A percentile compares a stretch with the other conserved stretches of the same genome.
Conservation (phyloP, 805 yeast genomes). For the Saccharomycopsis capsularis region DNA sequence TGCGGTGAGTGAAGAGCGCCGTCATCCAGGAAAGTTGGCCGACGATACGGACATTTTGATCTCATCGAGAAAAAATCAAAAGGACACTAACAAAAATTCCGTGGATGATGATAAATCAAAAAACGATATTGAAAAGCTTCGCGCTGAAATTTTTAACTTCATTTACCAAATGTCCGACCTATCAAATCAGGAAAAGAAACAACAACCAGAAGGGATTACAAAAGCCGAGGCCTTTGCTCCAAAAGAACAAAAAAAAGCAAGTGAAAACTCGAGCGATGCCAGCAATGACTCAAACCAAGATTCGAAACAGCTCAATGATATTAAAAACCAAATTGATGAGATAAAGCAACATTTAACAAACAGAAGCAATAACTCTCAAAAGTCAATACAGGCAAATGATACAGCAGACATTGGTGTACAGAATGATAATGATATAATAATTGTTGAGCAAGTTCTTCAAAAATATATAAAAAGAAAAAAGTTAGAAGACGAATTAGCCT, state of each 20-base stretch:
- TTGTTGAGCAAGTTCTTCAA: constrained; percentile 6
- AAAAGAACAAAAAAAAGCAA: background rate
- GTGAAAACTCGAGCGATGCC: too few species aligned
- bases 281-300: too few species aligned
- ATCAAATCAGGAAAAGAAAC: too few species aligned
- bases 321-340: too few species aligned
- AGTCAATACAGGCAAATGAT: background rate
- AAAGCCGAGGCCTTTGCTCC: background rate
- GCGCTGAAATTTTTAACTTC: background rate
- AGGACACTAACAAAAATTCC: background rate
- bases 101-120: too few species aligned
- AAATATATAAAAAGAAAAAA: constrained; percentile 13
- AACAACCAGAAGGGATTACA: too few species aligned
- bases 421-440: background rate
- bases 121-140: background rate
- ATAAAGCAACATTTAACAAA: background rate
- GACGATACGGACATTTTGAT: constrained; percentile 8
- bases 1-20: too few species aligned
- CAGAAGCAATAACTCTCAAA: background rate
- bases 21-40: background rate
- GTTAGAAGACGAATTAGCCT: constrained; percentile 11
- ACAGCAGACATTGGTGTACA: background rate
- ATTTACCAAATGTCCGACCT: background rate
- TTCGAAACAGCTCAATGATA: too few species aligned
- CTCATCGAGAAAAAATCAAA: background rate